phyloP scores from a whole-genome alignment of 257 asterid genomes.

The Solanum clarkiae region DNA sequence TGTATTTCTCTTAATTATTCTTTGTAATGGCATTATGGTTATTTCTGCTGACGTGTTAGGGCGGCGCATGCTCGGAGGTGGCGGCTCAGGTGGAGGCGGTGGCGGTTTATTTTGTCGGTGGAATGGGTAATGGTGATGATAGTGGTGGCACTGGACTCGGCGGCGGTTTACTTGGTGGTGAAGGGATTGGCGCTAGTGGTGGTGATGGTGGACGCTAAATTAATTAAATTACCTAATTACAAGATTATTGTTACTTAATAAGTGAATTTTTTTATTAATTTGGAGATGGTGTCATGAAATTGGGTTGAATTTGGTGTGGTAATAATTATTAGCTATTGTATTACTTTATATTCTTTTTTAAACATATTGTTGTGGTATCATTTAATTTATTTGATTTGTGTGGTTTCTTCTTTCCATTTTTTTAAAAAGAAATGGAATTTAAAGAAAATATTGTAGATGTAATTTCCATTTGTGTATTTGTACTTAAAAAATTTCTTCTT shows the following conservation, averaged over 20 bases:
- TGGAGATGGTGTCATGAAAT: background rate
- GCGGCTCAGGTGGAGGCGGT: background rate
- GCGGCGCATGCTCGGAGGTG: background rate
- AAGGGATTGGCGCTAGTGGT: background rate
- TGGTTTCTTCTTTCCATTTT: background rate
- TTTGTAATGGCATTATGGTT: background rate
- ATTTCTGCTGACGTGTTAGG: background rate
- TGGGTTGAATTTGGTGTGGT: background rate
- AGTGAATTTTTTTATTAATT: background rate
- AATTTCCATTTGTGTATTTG: too few relatives aligned
- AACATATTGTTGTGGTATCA: too few relatives aligned
- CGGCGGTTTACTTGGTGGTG: background rate
- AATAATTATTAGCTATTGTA: too few relatives aligned
- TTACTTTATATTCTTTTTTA: too few relatives aligned
- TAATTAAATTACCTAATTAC: background rate
- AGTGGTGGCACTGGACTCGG: background rate
- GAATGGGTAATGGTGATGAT: background rate
- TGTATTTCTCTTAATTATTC: background rate
- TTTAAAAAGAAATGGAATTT: too few relatives aligned
- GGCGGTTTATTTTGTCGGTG: background rate
- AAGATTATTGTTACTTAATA: background rate
- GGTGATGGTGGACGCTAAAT: background rate
- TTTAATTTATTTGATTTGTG: background rate
- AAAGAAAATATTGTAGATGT: too few relatives aligned
- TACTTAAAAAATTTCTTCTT: too few relatives aligned